These are phyloP conservation scores for Physcomitrellopsis africana DNA, from an alignment of 225 moss, liverwort and hornwort genomes.

Conservation along the genomic window DNA sequence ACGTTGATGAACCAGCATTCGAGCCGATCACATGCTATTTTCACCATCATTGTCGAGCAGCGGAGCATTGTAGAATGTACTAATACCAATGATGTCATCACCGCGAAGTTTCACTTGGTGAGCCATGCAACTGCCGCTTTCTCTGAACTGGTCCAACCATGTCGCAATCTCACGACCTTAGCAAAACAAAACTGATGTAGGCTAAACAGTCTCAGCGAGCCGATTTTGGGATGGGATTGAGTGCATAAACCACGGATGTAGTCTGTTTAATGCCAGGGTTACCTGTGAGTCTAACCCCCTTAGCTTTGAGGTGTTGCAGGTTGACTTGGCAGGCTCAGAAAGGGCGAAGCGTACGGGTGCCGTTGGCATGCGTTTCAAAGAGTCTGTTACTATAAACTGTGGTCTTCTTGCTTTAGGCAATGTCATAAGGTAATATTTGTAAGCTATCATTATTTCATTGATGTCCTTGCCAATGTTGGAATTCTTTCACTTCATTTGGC, in stretches of 20 bases:
- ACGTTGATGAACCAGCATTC: constrained; percentile 97
- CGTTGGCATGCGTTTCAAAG: constrained; percentile 91
- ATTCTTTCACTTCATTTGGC: constrained; percentile 2
- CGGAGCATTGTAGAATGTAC: constrained; percentile 67
- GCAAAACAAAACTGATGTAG: constrained; percentile 7
- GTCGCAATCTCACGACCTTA: constrained; percentile 6
- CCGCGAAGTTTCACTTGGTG: constrained; percentile 96
- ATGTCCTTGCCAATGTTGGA: not conserved
- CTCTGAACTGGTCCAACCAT: constrained; percentile 1
- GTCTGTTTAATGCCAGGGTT: constrained; percentile 6
- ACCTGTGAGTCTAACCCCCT: constrained; percentile 22
- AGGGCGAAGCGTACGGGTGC: constrained; percentile 94
- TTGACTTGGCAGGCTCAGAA: constrained; percentile 94
- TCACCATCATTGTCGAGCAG: constrained; percentile 96
- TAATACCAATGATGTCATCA: constrained; percentile 75
- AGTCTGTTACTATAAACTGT: constrained; percentile 93
- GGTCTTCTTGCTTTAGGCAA: constrained; percentile 92
- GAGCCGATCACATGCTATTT: constrained; percentile 94
- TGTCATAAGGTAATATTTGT: constrained; percentile 77
- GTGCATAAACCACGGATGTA: constrained; percentile 13
- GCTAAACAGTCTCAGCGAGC: constrained; percentile 20
- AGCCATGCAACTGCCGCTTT: constrained; percentile 23
- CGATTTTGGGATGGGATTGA: constrained; percentile 20
- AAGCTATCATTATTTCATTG: constrained; percentile 18
- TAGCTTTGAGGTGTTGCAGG: constrained; percentile 51